A percentile compares a stretch with the other conserved stretches of the same genome.
Conservation (phyloP, 345 rosid species). For the Lepidium africanum region DNA sequence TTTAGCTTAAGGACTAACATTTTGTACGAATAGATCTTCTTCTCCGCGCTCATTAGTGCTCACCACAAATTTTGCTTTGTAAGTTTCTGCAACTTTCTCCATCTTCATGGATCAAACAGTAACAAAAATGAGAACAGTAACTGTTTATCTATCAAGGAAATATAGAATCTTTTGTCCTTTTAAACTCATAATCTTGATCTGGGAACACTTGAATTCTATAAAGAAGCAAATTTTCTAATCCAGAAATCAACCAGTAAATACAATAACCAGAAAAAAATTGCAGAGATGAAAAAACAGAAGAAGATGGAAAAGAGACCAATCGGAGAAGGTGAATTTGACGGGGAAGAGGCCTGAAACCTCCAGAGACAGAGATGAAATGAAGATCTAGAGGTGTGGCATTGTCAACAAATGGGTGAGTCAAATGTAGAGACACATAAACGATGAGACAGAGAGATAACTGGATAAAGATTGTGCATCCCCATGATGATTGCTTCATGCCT, state of each 20-base stretch:
- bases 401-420: slow-evolving; percentile 43
- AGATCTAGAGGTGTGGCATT: slow-evolving; percentile 29
- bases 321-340: slow-evolving; percentile 55
- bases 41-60: slow-evolving; percentile 53
- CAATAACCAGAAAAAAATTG: background rate
- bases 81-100: slow-evolving; percentile 47
- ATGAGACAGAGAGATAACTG: slow-evolving; percentile 52
- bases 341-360: slow-evolving; percentile 44
- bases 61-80: slow-evolving; percentile 51
- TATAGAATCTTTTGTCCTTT: background rate
- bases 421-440: slow-evolving; percentile 52
- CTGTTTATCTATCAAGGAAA: background rate
- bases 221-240: background rate
- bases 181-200: background rate
- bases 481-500: slow-evolving; percentile 47
- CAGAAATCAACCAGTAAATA: background rate
- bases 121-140: background rate
- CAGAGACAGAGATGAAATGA: slow-evolving; percentile 56
- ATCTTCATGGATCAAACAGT: slow-evolving; percentile 41
- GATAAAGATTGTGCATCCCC: slow-evolving; percentile 48
- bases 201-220: background rate
- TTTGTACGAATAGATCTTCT: slow-evolving; percentile 52
- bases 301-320: slow-evolving; percentile 37
- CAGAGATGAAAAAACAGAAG: background rate
- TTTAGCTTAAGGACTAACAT: slow-evolving; percentile 37